Evolutionary conservation across 176 grass and related monocot genomes (phyloP).

Genomic region (Sorghum bicolor): DNA sequence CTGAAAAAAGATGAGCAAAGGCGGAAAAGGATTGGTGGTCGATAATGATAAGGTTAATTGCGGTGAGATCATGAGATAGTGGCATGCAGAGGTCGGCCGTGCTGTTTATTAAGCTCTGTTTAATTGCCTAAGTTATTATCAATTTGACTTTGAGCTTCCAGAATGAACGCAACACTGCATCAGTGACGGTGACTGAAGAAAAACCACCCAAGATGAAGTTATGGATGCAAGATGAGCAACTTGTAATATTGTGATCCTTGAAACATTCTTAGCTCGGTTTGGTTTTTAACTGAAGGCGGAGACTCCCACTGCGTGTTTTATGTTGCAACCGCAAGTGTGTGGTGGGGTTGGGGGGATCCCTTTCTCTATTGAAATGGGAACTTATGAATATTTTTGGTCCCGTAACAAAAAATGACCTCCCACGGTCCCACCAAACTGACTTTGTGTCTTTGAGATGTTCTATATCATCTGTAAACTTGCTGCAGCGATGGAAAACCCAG

Average conservation of each 20-base stretch:
- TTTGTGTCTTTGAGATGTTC: not conserved
- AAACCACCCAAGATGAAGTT: not conserved
- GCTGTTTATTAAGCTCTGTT: not conserved
- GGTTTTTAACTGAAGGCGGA: not conserved
- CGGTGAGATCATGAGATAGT: not conserved
- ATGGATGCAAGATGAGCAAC: constrained; percentile 1
- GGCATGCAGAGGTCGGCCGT: not conserved
- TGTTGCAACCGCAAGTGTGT: not conserved
- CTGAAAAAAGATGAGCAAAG: not conserved
- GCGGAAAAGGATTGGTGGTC: not conserved
- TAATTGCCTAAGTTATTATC: not conserved
- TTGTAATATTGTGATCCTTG: not conserved
- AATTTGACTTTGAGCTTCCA: constrained; percentile 31
- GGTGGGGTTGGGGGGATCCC: not conserved
- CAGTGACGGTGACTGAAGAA: constrained; percentile 19
- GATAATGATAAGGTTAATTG: constrained; percentile 10
- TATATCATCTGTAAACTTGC: not conserved
- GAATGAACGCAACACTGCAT: not conserved
- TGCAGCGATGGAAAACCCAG: not conserved
- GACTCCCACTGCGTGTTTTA: not conserved
- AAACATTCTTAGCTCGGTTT: not conserved
- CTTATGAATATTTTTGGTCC: not conserved
- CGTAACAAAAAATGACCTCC: not conserved
- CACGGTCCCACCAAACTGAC: not conserved
- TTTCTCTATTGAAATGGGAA: not conserved